These are phyloP conservation scores for Avicennia marina DNA, from an alignment of 257 asterid species.

Conservation along the genomic window DNA sequence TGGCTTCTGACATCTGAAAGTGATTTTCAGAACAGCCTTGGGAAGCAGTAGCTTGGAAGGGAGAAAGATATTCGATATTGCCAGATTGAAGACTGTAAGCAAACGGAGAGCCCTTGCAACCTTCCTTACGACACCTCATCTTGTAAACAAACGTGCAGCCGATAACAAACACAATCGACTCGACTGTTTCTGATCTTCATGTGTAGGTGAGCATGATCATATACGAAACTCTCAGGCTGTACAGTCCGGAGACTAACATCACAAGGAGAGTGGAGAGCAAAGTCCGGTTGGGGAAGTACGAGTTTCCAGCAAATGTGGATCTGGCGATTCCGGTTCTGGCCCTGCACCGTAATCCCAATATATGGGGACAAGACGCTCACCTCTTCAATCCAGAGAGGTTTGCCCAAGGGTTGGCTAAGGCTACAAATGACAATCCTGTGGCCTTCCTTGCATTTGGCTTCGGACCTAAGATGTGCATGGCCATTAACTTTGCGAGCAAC, in stretches of 20 bases:
- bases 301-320: conserved; percentile 23
- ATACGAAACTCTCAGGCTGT: conserved; percentile 32
- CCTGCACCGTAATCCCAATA: conserved; percentile 21
- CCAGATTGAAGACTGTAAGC: conserved; percentile 37
- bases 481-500: conserved; percentile 23
- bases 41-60: conserved; percentile 68
- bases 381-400: conserved; percentile 2
- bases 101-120: background rate
- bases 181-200: background rate
- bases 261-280: conserved; percentile 16
- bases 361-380: conserved; percentile 3
- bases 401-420: conserved; percentile 15
- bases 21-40: conserved; percentile 58
- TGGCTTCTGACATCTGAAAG: conserved; percentile 43
- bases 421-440: conserved; percentile 16
- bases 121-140: background rate
- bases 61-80: conserved; percentile 34
- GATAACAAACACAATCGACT: too few species aligned
- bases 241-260: conserved; percentile 17
- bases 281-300: conserved; percentile 27
- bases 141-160: background rate
- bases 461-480: conserved; percentile 33
- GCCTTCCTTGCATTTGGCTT: conserved; percentile 33
- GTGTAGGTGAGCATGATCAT: conserved; percentile 29
- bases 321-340: conserved; percentile 22